phyloP scores from a whole-genome alignment of 495 filamentous ascomycete species.

The Hypomontagnella submonticulosa region DNA sequence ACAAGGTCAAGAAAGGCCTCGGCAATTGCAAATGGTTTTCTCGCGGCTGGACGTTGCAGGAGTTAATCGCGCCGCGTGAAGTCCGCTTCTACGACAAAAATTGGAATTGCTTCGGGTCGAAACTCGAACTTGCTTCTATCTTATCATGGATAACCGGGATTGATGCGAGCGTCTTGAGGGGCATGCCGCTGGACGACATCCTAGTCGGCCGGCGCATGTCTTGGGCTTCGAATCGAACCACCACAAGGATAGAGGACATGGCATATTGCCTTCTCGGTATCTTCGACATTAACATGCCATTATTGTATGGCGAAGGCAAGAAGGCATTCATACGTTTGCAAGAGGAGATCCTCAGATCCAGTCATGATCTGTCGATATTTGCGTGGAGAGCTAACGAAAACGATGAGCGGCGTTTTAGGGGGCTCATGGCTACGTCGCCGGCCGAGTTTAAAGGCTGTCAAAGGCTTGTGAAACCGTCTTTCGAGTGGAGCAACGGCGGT shows the following conservation, averaged over 20 bases:
- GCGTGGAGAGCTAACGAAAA: conserved; percentile 32
- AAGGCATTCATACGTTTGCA: conserved; percentile 46
- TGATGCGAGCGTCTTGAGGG: conserved; percentile 33
- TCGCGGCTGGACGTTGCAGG: conserved; percentile 48
- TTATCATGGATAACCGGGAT: conserved; percentile 47
- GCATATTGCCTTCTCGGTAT: conserved; percentile 50
- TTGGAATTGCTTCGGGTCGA: conserved; percentile 48
- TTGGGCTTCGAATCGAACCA: conserved; percentile 44
- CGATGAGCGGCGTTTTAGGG: conserved; percentile 29
- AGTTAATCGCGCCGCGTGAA: conserved; percentile 40
- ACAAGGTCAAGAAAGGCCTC: conserved; percentile 26
- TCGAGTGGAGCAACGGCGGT: conserved; percentile 37
- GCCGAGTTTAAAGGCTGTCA: conserved; percentile 37
- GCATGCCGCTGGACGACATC: conserved; percentile 30
- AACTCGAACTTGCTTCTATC: conserved; percentile 34
- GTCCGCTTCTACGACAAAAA: conserved; percentile 37
- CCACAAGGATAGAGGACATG: conserved; percentile 44
- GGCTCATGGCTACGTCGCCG: conserved; percentile 35
- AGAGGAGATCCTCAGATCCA: conserved; percentile 42
- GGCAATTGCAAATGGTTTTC: conserved; percentile 39
- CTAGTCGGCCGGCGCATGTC: conserved; percentile 45
- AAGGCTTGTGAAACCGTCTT: conserved; percentile 32
- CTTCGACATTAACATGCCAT: conserved; percentile 48
- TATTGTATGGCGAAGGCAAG: conserved; percentile 48
- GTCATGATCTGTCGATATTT: conserved; percentile 42